Evolutionary conservation across 352 stramenopile genomes (phyloP).

Genomic region (Thraustochytrium striatum): DNA sequence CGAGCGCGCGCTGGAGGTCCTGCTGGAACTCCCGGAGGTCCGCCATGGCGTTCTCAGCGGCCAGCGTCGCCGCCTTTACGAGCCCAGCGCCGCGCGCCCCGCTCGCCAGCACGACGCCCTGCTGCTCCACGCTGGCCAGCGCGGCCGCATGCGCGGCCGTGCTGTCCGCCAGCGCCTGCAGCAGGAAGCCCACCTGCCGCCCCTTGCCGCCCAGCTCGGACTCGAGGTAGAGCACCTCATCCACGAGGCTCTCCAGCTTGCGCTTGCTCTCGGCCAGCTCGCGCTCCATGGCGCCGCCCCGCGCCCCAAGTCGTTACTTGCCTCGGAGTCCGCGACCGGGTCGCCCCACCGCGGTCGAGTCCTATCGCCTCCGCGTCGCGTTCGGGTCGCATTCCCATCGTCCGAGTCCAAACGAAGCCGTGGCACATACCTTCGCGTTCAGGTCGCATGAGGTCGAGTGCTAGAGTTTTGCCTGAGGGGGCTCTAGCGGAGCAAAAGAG

Average conservation of each 20-base stretch:
- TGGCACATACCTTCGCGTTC: no score
- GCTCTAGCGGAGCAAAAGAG: no score
- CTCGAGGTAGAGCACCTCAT: constrained; percentile 46
- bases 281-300: neutral
- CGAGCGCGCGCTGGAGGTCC: constrained; percentile 28
- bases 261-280: constrained; percentile 37
- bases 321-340: no score
- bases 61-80: neutral
- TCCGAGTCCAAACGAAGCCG: no score
- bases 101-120: neutral
- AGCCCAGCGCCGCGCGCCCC: neutral
- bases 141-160: constrained; percentile 13
- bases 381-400: no score
- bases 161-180: constrained; percentile 30
- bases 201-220: neutral
- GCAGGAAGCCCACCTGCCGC: constrained; percentile 24
- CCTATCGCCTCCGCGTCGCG: no score
- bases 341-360: no score
- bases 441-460: no score
- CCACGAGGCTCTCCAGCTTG: constrained; percentile 8
- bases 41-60: neutral
- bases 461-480: no score
- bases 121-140: neutral
- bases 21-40: constrained; percentile 43
- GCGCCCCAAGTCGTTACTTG: no score